Evolutionary conservation across 73 alveolate genomes (phyloP).

Genomic region (Stentor roeselii): DNA sequence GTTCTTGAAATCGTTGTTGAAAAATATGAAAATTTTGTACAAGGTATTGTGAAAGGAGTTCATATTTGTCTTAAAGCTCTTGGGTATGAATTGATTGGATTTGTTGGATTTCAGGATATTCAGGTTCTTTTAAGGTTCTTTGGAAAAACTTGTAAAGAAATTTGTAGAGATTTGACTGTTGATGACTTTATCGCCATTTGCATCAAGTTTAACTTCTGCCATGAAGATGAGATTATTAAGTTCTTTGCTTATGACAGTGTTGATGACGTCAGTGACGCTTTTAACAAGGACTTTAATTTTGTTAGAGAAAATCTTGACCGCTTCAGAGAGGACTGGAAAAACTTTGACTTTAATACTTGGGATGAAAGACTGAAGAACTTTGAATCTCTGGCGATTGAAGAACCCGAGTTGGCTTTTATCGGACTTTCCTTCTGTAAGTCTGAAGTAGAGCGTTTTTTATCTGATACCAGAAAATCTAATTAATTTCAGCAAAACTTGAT

Average conservation of each 20-base stretch:
- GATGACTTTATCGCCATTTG: neutral
- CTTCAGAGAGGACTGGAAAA: neutral
- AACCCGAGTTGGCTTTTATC: neutral
- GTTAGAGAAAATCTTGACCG: neutral
- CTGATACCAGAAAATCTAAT: no score
- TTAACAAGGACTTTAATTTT: neutral
- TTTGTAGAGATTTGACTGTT: neutral
- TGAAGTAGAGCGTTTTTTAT: neutral
- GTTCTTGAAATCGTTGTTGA: neutral
- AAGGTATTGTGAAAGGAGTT: neutral
- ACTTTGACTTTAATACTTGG: neutral
- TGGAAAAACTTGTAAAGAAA: neutral
- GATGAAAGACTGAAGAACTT: neutral
- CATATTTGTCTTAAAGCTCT: neutral
- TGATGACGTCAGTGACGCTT: neutral
- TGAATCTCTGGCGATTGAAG: neutral
- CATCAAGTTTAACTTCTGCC: neutral
- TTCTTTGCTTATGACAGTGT: neutral
- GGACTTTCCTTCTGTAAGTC: neutral
- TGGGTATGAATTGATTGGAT: neutral
- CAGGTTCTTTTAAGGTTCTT: neutral
- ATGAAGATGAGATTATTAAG: neutral
- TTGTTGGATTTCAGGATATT: neutral
- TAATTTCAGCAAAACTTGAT: no score
- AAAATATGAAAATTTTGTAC: neutral